These are phyloP conservation scores for Alternaria alternata DNA, from an alignment of 2,329 filamentous ascomycete species.

Conservation along the genomic window DNA sequence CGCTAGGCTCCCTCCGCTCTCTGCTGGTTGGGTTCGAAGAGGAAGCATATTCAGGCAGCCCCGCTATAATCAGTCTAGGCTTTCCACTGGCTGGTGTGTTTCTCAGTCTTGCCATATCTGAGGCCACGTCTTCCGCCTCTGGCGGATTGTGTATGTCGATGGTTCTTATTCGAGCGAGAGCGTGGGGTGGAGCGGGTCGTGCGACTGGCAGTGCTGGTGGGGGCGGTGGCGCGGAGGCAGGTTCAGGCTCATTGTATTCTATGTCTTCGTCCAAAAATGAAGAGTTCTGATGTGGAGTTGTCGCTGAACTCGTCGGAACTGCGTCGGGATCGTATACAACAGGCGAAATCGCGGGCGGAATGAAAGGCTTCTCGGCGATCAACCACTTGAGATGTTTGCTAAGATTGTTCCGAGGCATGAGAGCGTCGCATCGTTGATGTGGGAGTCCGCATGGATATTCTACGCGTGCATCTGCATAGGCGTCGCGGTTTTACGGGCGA, in stretches of 20 bases:
- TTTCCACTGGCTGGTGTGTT: slow-evolving; percentile 54
- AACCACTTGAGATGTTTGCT: slow-evolving; percentile 59
- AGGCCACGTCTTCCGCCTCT: slow-evolving; percentile 9
- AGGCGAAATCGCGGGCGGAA: slow-evolving; percentile 48
- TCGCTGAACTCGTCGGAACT: slow-evolving; percentile 30
- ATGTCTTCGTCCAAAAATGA: slow-evolving; percentile 17
- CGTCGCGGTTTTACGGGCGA: slow-evolving; percentile 15
- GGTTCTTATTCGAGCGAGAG: slow-evolving; percentile 30
- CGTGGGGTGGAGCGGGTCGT: slow-evolving; percentile 28
- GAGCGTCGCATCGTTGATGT: slow-evolving; percentile 39
- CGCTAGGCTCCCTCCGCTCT: slow-evolving; percentile 8
- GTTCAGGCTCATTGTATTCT: slow-evolving; percentile 32
- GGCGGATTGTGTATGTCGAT: slow-evolving; percentile 38
- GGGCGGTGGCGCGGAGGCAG: slow-evolving; percentile 21
- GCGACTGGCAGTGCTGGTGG: slow-evolving; percentile 19
- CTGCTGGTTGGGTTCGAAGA: slow-evolving; percentile 10
- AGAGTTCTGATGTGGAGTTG: slow-evolving; percentile 23
- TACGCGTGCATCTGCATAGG: slow-evolving; percentile 32
- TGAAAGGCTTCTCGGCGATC: slow-evolving; percentile 55
- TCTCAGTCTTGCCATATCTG: slow-evolving; percentile 56
- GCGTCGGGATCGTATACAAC: slow-evolving; percentile 41
- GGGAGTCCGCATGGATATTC: slow-evolving; percentile 29
- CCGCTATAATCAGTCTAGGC: slow-evolving; percentile 45
- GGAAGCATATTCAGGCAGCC: slow-evolving; percentile 25
- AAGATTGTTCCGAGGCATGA: slow-evolving; percentile 61